phyloP scores from a whole-genome alignment of 306 rosid genomes.

The Abrus precatorius region DNA sequence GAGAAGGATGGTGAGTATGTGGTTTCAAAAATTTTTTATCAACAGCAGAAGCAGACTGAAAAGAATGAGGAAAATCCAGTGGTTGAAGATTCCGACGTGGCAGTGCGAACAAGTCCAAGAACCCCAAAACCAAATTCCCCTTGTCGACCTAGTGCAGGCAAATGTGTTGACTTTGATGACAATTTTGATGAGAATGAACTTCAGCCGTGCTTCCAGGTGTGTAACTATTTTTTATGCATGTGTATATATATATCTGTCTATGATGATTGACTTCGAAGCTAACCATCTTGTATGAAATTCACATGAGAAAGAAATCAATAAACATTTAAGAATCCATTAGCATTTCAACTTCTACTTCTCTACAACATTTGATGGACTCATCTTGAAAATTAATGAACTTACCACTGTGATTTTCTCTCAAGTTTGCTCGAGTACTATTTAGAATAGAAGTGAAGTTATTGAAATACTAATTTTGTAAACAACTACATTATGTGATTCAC shows the following conservation, averaged over 20 bases:
- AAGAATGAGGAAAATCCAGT: constrained; percentile 50
- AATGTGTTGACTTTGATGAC: constrained; percentile 47
- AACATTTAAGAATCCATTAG: neutral
- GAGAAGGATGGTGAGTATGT: constrained; percentile 82
- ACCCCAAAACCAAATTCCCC: constrained; percentile 76
- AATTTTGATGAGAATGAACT: constrained; percentile 43
- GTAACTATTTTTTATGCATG: constrained; percentile 16
- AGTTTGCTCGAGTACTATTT: neutral
- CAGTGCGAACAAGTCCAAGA: constrained; percentile 63
- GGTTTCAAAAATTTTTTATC: constrained; percentile 73
- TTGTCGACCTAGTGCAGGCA: constrained; percentile 61
- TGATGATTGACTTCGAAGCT: neutral
- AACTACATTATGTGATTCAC: constrained; percentile 32
- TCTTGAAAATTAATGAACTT: neutral
- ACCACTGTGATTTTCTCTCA: constrained; percentile 2
- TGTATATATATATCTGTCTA: neutral
- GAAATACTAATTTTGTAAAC: neutral
- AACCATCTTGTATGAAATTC: neutral
- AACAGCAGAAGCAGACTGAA: constrained; percentile 62
- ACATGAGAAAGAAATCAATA: neutral
- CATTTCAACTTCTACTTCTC: neutral
- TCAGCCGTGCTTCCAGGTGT: constrained; percentile 58
- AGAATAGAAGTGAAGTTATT: neutral
- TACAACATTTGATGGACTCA: neutral
- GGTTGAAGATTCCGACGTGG: constrained; percentile 55